phyloP scores from a whole-genome alignment of 1,284 basidiomycete species.

The Pseudozyma tsukubaensis region DNA sequence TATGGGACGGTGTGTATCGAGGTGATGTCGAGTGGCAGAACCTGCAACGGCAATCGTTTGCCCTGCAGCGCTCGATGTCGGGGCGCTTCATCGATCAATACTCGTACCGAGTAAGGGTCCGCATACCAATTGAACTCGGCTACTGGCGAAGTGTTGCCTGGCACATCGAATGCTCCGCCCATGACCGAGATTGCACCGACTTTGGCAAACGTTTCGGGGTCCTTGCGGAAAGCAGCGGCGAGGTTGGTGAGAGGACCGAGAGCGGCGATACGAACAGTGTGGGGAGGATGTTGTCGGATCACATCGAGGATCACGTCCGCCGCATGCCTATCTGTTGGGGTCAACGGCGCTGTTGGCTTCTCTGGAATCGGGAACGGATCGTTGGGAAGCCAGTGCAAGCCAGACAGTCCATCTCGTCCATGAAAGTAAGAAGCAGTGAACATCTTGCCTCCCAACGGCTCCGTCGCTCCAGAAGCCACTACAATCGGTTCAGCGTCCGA shows the following conservation, averaged over 20 bases:
- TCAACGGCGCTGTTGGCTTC: constrained; percentile 33
- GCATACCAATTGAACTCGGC: constrained; percentile 89
- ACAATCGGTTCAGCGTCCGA: constrained; percentile 36
- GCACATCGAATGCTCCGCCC: constrained; percentile 95
- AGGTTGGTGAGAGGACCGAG: constrained; percentile 91
- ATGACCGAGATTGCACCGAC: constrained; percentile 82
- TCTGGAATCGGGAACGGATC: constrained; percentile 58
- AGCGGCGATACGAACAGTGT: constrained; percentile 83
- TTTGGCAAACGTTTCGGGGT: constrained; percentile 74
- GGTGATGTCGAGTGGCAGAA: constrained; percentile 65
- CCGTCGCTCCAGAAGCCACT: constrained; percentile 45
- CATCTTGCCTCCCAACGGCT: constrained; percentile 80
- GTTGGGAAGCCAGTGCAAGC: constrained; percentile 51
- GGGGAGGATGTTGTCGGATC: constrained; percentile 74
- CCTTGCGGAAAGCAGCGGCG: constrained; percentile 76
- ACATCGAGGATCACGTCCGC: constrained; percentile 78
- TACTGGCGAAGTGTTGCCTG: constrained; percentile 80
- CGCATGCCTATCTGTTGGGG: constrained; percentile 72
- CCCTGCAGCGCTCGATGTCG: constrained; percentile 26
- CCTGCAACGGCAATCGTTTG: constrained; percentile 47
- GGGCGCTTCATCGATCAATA: constrained; percentile 57
- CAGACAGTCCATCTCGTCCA: constrained; percentile 64
- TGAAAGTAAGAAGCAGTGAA: constrained; percentile 84
- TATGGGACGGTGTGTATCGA: constrained; percentile 59
- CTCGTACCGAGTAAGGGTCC: constrained; percentile 82